Evolutionary conservation across 2,329 filamentous ascomycete genomes (phyloP), one percentile per base, ranked within the genome.

Genomic region (Aspergillus sp.): DNA sequence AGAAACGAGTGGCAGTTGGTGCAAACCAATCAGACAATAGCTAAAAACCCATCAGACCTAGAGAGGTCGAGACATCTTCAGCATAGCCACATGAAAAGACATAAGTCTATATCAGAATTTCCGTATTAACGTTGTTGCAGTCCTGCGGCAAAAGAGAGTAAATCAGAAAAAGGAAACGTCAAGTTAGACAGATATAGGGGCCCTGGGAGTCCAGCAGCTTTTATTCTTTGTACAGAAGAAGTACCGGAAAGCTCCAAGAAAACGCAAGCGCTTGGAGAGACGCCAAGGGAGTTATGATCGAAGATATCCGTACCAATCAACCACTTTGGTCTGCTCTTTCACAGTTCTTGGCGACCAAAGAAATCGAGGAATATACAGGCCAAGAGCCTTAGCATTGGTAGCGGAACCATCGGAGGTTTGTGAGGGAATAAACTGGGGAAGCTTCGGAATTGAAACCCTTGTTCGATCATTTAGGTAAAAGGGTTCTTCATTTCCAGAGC

Each of bases 371-470:
- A 5, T 10, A 29, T 45, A 47, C 24, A 16, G n/a, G 53, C 53
- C 53, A 55, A 55, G 53, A 36, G 42, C 22, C 53, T 55, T 55
- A 42, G 53, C 53, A 14, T 16, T 49, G 42, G 42, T 16, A 55
- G 53, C 53, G 39, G 53, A 55, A 55, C 39, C 42, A 42, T 18
- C 53, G 53, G 53, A 55, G 53, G 20, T 26, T 42, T 42, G 32
- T 11, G 42, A 49, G 4, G 26, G 26, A 22, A 47, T 11, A n/a
- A 6, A 51, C 14, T 18, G 36, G 36, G 16, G 36, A 42, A 42
- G 6, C 2, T n/a, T 42, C 6, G 16, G 7, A 42, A 42, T 6
- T n/a, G 16, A 12, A n/a, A 6, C 14, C 16, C 12, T 14, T 42
- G 36, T 42, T 42, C 36, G 36, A 42, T n/a, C 36, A 16, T 12